These are phyloP conservation scores for Mycocentrospora acerina DNA, from an alignment of 2,329 filamentous ascomycete genomes.

Conservation along the genomic window DNA sequence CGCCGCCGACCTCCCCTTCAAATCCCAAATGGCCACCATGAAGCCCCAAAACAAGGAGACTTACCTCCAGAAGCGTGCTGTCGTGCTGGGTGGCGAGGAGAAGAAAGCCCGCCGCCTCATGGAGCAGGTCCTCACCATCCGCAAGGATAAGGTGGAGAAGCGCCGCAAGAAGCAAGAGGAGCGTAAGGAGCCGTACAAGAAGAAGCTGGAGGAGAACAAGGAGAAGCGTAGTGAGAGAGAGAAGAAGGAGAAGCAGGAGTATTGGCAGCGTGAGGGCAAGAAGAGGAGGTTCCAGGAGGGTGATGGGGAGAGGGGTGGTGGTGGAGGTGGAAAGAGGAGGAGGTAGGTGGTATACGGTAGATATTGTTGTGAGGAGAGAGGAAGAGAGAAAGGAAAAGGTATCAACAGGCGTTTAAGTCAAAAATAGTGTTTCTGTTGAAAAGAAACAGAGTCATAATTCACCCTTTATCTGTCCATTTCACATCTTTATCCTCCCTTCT, in stretches of 20 bases:
- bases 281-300: slow-evolving; percentile 64
- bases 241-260: slow-evolving; percentile 90
- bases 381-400: too few species aligned
- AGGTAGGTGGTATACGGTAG: slow-evolving; percentile 14
- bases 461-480: too few species aligned
- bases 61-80: slow-evolving; percentile 93
- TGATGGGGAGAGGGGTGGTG: slow-evolving; percentile 48
- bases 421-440: too few species aligned
- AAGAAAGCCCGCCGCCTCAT: slow-evolving; percentile 84
- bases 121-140: slow-evolving; percentile 87
- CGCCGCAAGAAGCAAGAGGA: slow-evolving; percentile 84
- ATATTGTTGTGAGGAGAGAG: not conserved
- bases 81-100: slow-evolving; percentile 83
- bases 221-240: slow-evolving; percentile 86
- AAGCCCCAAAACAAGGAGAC: slow-evolving; percentile 78
- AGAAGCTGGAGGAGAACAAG: slow-evolving; percentile 76
- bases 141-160: slow-evolving; percentile 89
- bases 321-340: slow-evolving; percentile 44
- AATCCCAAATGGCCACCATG: slow-evolving; percentile 82
- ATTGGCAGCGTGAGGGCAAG: slow-evolving; percentile 87
- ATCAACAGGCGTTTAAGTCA: too few species aligned
- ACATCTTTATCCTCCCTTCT: too few species aligned
- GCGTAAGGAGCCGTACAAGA: slow-evolving; percentile 74
- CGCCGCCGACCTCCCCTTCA: slow-evolving; percentile 84
- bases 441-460: too few species aligned